These are phyloP conservation scores for Fusarium sp. DNA, from an alignment of 2,329 filamentous ascomycete genomes.

Conservation along the genomic window DNA sequence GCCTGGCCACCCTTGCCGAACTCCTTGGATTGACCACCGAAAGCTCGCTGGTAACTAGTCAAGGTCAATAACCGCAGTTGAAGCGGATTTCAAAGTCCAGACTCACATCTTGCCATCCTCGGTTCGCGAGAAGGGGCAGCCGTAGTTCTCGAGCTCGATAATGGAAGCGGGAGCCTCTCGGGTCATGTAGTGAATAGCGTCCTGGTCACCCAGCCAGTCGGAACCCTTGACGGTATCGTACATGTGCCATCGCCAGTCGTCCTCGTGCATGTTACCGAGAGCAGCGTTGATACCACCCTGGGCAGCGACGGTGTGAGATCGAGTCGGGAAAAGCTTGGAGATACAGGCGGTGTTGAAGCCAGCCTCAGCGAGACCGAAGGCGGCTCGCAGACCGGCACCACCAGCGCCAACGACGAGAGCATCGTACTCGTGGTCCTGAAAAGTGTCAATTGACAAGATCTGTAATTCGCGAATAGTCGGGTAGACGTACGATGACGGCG, in stretches of 20 bases:
- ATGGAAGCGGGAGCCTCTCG: constrained; percentile 92
- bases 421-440: constrained; percentile 96
- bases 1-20: constrained; percentile 97
- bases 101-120: constrained; percentile 93
- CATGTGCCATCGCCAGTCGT: constrained; percentile 99
- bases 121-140: constrained; percentile 95
- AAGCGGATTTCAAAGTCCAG: constrained; percentile 1
- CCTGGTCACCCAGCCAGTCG: constrained; percentile 97
- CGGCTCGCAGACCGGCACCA: constrained; percentile 83
- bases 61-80: constrained; percentile 30
- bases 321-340: constrained; percentile 86
- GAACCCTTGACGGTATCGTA: constrained; percentile 99
- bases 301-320: constrained; percentile 86
- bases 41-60: constrained; percentile 93
- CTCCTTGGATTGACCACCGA: constrained; percentile 96
- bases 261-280: constrained; percentile 95
- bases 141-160: constrained; percentile 96
- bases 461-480: constrained; percentile 10
- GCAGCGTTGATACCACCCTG: constrained; percentile 91
- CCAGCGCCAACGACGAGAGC: constrained; percentile 92
- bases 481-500: constrained; percentile 83
- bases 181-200: constrained; percentile 99
- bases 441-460: constrained; percentile 44
- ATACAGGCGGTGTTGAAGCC: constrained; percentile 93
- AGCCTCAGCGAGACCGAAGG: constrained; percentile 87